Percentiles rank a stretch among this genome's conserved stretches.
These are phyloP conservation scores for Cyberlindnera americana DNA, from an alignment of 805 yeast species.

Conservation along the genomic window DNA sequence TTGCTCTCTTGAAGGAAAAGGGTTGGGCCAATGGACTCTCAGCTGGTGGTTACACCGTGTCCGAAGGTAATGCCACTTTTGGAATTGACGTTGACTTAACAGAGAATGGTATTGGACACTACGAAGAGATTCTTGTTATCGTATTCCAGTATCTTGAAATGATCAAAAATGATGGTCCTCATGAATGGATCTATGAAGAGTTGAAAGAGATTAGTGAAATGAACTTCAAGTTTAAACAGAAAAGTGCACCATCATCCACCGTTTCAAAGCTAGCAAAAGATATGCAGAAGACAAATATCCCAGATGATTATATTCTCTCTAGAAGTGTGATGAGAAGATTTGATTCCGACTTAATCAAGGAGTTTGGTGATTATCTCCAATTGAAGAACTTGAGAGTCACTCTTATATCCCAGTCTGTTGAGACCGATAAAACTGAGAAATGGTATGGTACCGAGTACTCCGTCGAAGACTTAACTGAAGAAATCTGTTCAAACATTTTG, in stretches of 20 bases:
- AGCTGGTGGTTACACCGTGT: slow-evolving; percentile 65
- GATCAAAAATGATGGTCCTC: slow-evolving; percentile 55
- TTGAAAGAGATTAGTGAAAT: slow-evolving; percentile 62
- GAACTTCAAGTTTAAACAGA: slow-evolving; percentile 78
- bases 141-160: slow-evolving; percentile 73
- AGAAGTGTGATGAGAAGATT: slow-evolving; percentile 53
- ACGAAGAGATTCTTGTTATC: slow-evolving; percentile 54
- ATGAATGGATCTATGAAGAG: slow-evolving; percentile 80
- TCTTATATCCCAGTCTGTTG: slow-evolving; percentile 50
- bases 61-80: slow-evolving; percentile 66
- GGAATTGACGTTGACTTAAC: slow-evolving; percentile 75
- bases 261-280: slow-evolving; percentile 63
- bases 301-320: slow-evolving; percentile 61
- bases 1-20: slow-evolving; percentile 60
- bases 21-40: slow-evolving; percentile 82
- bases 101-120: slow-evolving; percentile 59
- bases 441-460: slow-evolving; percentile 92
- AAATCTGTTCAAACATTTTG: slow-evolving; percentile 34
- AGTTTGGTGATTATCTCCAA: slow-evolving; percentile 46
- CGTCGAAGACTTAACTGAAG: slow-evolving; percentile 39
- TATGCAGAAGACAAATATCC: slow-evolving; percentile 57
- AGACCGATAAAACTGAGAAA: slow-evolving; percentile 54
- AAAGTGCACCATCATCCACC: slow-evolving; percentile 65
- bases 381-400: slow-evolving; percentile 59
- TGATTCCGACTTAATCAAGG: slow-evolving; percentile 49